Base-by-base conservation (phyloP, 2,329 filamentous ascomycete species). In the Beauveria pseudobassiana region DNA sequence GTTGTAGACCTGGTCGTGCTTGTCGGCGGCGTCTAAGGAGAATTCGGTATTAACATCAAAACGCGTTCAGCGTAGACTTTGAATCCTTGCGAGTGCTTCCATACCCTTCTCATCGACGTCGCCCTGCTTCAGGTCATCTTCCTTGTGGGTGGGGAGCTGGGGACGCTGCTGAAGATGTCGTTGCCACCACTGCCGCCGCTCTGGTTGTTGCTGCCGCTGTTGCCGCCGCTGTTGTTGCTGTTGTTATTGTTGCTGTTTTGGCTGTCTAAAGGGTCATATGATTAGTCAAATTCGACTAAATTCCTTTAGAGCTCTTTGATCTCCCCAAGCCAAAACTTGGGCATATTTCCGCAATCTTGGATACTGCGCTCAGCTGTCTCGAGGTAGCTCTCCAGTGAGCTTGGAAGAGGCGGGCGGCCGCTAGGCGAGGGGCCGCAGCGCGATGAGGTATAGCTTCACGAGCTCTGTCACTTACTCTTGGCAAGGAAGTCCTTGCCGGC, bases 1-100 rank as follows among this genome's bases (percentile, higher is more conserved):
- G 28, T 79, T 77, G 71, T 92, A 96, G 69, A 88, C 84, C 63
- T 88, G 82, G 76, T 92, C 82, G 77, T 97, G 91, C 66, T 89
- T 84, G 67, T 83, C 79, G 24, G 93, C 83, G 20, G 89, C 88
- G 64, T 90, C 83, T 84, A 43, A 18, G 26, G 26, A 28, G 28
- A 22, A n/a, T 18, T 12, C 5, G 24, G 2, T 5, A n/a, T 45
- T n/a, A 60, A 60, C 22, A 30, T 38, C 1, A 28, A n/a, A 20
- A 2, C 5, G 34, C 5, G 0, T 38, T 38, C 12, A 38, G 12
- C 34, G 34, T 38, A 38, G 30, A 38, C 34, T 5, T 38, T 5
- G 10, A 1, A 12, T 49, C n/a, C 3, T n/a, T 12, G 10, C 3
- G 5, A 14, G 20, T 22, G 18, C 18, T 28, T 34, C 3, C 24